Percentiles rank a stretch among this genome's conserved stretches.
These are phyloP conservation scores for Daldinia decipiens DNA, from an alignment of 495 filamentous ascomycete genomes.

Conservation along the genomic window DNA sequence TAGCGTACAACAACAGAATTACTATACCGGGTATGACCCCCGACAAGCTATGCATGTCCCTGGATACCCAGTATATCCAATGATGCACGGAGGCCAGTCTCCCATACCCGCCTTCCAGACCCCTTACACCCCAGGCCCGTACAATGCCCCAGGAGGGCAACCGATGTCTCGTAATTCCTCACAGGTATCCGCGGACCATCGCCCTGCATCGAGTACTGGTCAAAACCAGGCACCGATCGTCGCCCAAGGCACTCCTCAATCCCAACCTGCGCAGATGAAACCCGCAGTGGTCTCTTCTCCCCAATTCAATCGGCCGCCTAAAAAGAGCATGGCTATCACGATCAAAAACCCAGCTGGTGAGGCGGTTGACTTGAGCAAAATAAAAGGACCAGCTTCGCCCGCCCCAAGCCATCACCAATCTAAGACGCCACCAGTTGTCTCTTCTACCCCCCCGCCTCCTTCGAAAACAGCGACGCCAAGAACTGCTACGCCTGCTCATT, in stretches of 20 bases:
- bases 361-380: constrained; percentile 54
- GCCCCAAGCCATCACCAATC: constrained; percentile 60
- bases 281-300: constrained; percentile 69
- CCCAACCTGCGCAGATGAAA: constrained; percentile 68
- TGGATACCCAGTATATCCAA: constrained; percentile 58
- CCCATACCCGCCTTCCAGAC: constrained; percentile 60
- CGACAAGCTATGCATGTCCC: constrained; percentile 48
- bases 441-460: constrained; percentile 63
- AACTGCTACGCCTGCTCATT: constrained; percentile 55
- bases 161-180: constrained; percentile 86
- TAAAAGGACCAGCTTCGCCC: constrained; percentile 58
- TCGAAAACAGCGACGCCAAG: constrained; percentile 58
- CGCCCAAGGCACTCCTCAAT: constrained; percentile 56
- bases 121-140: constrained; percentile 61
- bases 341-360: constrained; percentile 85
- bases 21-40: constrained; percentile 49
- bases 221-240: constrained; percentile 63
- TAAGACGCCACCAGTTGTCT: constrained; percentile 63
- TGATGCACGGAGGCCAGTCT: constrained; percentile 60
- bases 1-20: constrained; percentile 66
- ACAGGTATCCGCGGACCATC: constrained; percentile 75
- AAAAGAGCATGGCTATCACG: constrained; percentile 73
- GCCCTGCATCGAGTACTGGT: constrained; percentile 81
- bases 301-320: constrained; percentile 66
- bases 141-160: constrained; percentile 65